These are phyloP conservation scores for Plectranthus barbatus DNA, from an alignment of 257 asterid species.

Conservation along the genomic window DNA sequence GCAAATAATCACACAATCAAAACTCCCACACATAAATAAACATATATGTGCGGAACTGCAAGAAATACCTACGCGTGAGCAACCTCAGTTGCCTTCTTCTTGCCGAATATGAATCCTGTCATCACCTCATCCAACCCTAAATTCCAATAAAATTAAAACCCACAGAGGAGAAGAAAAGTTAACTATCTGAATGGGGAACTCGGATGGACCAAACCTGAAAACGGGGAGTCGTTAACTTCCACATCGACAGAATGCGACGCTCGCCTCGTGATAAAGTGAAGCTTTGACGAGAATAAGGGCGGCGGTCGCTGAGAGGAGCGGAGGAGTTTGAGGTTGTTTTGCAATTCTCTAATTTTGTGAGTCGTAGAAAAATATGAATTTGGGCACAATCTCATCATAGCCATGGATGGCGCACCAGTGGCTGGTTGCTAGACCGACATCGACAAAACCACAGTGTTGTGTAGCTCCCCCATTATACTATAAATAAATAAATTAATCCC, in stretches of 20 bases:
- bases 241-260: slow-evolving; percentile 18
- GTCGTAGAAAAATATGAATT: slow-evolving; percentile 12
- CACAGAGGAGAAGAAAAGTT: not conserved
- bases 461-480: too few relatives aligned
- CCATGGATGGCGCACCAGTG: too few relatives aligned
- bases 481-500: too few relatives aligned
- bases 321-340: slow-evolving; percentile 13
- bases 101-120: slow-evolving; percentile 68
- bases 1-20: not conserved
- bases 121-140: slow-evolving; percentile 54
- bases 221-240: slow-evolving; percentile 16
- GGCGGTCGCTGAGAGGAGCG: not conserved
- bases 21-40: not conserved
- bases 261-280: slow-evolving; percentile 10
- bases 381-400: slow-evolving; percentile 16
- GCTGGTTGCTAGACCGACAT: too few relatives aligned
- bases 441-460: too few relatives aligned
- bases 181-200: not conserved
- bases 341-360: slow-evolving; percentile 13
- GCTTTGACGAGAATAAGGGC: not conserved
- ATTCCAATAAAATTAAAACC: not conserved
- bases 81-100: slow-evolving; percentile 73
- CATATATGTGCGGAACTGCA: not conserved
- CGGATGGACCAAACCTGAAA: slow-evolving; percentile 21
- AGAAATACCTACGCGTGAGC: slow-evolving; percentile 75